Evolutionary conservation across 257 asterid genomes (phyloP), one percentile per base, ranked within the genome.

Genomic region (Leptodermis oblonga): DNA sequence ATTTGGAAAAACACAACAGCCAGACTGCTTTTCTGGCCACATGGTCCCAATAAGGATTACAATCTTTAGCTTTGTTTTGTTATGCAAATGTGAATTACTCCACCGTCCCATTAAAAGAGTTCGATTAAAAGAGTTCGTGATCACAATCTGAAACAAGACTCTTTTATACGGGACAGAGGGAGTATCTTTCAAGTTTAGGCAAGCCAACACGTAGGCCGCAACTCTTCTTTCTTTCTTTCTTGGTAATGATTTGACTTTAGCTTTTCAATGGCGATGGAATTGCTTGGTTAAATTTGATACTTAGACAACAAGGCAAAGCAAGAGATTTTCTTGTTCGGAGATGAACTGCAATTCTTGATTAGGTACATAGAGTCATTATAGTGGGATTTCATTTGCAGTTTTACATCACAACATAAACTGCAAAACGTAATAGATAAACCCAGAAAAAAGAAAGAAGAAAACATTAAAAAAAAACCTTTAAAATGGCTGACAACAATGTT

Each of bases 31-130:
- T 31, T 53, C 22, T 28, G 56, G 31, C 48, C 59, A 13, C 20
- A 65, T 64, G 71, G 71, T 72, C 71, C 76, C 66, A 46, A 30
- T 2, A 6, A 68, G 61, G 48, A 52, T 72, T 48, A 7, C 58
- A 39, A 6, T 71, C 34, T 37, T 26, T 18, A 26, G 64, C 7
- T 15, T 7, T 31, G 25, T 36, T 30, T 26, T 43, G 68, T 59
- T 42, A 42, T 43, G 28, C 28, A 42, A 17, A 11, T 30, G 67
- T 70, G 74, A 20, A 43, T 56, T 43, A 43, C n/a, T n/a, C n/a
- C n/a, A n/a, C n/a, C n/a, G n/a, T n/a, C n/a, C n/a, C n/a, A n/a
- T n/a, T n/a, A n/a, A n/a, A n/a, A n/a, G n/a, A n/a, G n/a, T n/a
- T n/a, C n/a, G n/a, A n/a, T n/a, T n/a, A n/a, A n/a, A n/a, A n/a